phyloP scores from a whole-genome alignment of 2,329 filamentous ascomycete genomes.

The Aspergillus sp. region DNA sequence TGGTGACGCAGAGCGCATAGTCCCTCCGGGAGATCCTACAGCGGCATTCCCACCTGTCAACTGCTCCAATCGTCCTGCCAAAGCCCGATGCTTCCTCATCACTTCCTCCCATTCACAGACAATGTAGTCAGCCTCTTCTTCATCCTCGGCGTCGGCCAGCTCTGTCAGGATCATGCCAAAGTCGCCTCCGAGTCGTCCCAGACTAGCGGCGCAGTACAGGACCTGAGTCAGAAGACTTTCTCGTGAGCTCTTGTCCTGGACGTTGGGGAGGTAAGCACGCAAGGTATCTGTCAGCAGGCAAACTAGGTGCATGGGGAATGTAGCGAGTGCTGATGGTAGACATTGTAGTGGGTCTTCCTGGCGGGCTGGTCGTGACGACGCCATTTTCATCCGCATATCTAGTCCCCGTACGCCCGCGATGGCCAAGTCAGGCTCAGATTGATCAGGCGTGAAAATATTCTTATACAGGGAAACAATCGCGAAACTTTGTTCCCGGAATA shows the following conservation, averaged over 20 bases:
- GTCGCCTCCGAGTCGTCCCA: constrained; percentile 83
- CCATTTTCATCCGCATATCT: constrained; percentile 20
- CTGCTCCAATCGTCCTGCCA: constrained; percentile 59
- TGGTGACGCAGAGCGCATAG: constrained; percentile 11
- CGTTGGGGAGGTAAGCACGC: constrained; percentile 66
- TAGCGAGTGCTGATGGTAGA: constrained; percentile 67
- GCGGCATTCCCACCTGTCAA: constrained; percentile 22
- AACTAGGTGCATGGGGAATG: constrained; percentile 76
- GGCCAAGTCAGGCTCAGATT: constrained; percentile 26
- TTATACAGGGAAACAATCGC: constrained; percentile 90
- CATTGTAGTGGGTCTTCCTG: constrained; percentile 35
- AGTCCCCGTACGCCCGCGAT: constrained; percentile 19
- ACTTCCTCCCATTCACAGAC: constrained; percentile 69
- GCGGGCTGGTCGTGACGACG: constrained; percentile 13
- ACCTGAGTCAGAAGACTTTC: constrained; percentile 90
- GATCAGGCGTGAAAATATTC: constrained; percentile 67
- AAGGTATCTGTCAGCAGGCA: constrained; percentile 72
- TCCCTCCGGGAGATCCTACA: constrained; percentile 10
- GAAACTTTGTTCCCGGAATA: constrained; percentile 96
- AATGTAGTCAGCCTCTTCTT: constrained; percentile 40
- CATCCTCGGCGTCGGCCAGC: constrained; percentile 32
- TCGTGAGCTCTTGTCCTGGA: constrained; percentile 68
- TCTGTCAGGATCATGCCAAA: constrained; percentile 80
- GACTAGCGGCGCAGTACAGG: constrained; percentile 82
- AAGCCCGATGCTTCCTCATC: constrained; percentile 75